These are phyloP conservation scores for Globisporangium perplexum DNA, from an alignment of 352 stramenopile species.

Conservation along the genomic window DNA sequence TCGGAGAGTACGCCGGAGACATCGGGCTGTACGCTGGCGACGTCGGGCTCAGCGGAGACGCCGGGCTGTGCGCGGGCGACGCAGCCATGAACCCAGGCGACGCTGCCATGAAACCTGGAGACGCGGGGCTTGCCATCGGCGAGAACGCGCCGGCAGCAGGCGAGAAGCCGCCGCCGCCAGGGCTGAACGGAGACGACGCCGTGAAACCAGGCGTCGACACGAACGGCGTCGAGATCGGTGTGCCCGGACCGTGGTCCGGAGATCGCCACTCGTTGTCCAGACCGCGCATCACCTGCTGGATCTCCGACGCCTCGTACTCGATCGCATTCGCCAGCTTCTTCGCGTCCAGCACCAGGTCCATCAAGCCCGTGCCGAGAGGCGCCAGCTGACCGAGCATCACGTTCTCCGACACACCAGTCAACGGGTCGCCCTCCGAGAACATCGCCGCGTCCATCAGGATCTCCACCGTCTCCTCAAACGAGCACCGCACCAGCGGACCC, in stretches of 20 bases:
- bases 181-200: slow-evolving; percentile 86
- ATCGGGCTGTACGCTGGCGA: slow-evolving; percentile 86
- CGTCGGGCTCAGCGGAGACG: slow-evolving; percentile 65
- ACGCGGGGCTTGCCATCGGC: slow-evolving; percentile 76
- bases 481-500: slow-evolving; percentile 96
- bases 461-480: slow-evolving; percentile 99
- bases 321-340: slow-evolving; percentile 97
- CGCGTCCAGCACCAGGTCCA: slow-evolving; percentile 98
- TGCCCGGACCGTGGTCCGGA: slow-evolving; percentile 67
- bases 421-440: slow-evolving; percentile 95
- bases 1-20: slow-evolving; percentile 85
- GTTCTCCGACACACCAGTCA: slow-evolving; percentile 98
- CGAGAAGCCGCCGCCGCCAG: slow-evolving; percentile 83
- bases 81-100: slow-evolving; percentile 79
- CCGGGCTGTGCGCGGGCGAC: slow-evolving; percentile 64
- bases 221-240: slow-evolving; percentile 83
- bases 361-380: slow-evolving; percentile 94
- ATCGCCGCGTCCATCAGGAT: slow-evolving; percentile 99
- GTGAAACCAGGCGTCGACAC: slow-evolving; percentile 82
- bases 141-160: slow-evolving; percentile 84
- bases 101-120: slow-evolving; percentile 65
- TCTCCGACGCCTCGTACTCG: slow-evolving; percentile 93
- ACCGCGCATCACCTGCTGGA: slow-evolving; percentile 87
- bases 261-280: slow-evolving; percentile 91
- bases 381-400: slow-evolving; percentile 98